These are phyloP conservation scores for Penicillium parvum DNA, from an alignment of 495 filamentous ascomycete species.

Conservation along the genomic window DNA sequence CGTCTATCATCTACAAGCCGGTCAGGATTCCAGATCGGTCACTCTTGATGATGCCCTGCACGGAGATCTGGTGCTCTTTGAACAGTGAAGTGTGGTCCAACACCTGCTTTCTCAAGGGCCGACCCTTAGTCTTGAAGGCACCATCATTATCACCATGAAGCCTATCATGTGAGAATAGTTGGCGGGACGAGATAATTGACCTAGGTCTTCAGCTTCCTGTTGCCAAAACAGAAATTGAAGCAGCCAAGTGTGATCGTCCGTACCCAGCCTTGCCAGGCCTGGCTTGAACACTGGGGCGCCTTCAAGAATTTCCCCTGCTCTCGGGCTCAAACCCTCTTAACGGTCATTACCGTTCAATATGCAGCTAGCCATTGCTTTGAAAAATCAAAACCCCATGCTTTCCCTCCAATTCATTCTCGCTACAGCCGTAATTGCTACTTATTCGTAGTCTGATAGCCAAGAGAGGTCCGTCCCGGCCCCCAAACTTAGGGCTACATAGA, in stretches of 20 bases:
- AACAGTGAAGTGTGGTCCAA: constrained; percentile 6
- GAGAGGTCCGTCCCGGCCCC: too few species aligned
- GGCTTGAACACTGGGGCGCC: constrained; percentile 15
- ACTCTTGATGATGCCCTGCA: constrained; percentile 9
- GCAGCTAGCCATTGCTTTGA: constrained; percentile 9
- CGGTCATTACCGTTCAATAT: constrained; percentile 6
- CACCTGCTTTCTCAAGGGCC: background rate
- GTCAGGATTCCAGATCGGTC: constrained; percentile 16
- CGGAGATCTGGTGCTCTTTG: constrained; percentile 2
- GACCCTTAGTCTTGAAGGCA: background rate
- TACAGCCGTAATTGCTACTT: too few species aligned
- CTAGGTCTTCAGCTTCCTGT: constrained; percentile 1
- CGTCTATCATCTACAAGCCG: constrained; percentile 19
- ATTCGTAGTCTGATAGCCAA: too few species aligned
- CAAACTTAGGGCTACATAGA: background rate
- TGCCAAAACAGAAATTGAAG: too few species aligned
- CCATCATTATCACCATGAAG: constrained; percentile 9
- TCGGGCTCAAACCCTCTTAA: constrained; percentile 18
- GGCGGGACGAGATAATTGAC: too few species aligned
- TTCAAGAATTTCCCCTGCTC: constrained; percentile 11
- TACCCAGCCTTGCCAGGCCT: constrained; percentile 7
- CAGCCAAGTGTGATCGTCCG: too few species aligned
- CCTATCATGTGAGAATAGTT: constrained; percentile 3
- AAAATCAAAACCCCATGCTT: too few species aligned
- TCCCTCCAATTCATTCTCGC: too few species aligned